phyloP scores from a whole-genome alignment of 495 filamentous ascomycete genomes.

The Penicillium fimorum region DNA sequence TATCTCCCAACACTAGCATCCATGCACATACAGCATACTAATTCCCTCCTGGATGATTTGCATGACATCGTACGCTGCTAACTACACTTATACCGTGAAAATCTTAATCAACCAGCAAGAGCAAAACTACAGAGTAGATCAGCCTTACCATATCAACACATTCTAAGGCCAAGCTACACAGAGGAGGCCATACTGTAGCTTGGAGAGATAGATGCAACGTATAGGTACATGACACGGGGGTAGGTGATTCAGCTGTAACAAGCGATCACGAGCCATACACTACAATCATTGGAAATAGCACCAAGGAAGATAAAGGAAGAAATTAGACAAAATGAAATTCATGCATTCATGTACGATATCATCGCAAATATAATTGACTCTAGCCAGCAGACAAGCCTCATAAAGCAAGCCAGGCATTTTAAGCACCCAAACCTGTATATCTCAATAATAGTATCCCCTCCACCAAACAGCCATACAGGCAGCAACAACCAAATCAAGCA shows the following conservation, averaged over 20 bases:
- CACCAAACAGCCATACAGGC: slow-evolving; percentile 93
- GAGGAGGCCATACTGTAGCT: background rate
- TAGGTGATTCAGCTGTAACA: too few relatives aligned
- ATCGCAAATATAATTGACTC: background rate
- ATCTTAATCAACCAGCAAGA: too few relatives aligned
- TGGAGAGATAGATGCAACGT: background rate
- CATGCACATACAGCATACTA: too few relatives aligned
- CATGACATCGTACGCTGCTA: too few relatives aligned
- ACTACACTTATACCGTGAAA: too few relatives aligned
- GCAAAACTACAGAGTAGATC: too few relatives aligned
- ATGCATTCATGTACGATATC: background rate
- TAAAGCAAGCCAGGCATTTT: background rate
- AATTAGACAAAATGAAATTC: background rate
- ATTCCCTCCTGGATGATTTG: too few relatives aligned
- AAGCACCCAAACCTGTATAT: background rate
- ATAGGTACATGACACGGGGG: too few relatives aligned
- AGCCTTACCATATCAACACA: background rate
- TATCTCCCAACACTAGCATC: too few relatives aligned
- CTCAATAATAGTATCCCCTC: slow-evolving; percentile 71
- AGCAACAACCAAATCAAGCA: slow-evolving; percentile 90
- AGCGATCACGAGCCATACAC: too few relatives aligned
- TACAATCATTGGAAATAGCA: background rate
- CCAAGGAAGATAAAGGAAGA: background rate
- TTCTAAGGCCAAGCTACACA: background rate
- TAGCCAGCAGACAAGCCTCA: background rate